phyloP scores from a whole-genome alignment of 2,329 filamentous ascomycete genomes.

The Colletotrichum sp. region DNA sequence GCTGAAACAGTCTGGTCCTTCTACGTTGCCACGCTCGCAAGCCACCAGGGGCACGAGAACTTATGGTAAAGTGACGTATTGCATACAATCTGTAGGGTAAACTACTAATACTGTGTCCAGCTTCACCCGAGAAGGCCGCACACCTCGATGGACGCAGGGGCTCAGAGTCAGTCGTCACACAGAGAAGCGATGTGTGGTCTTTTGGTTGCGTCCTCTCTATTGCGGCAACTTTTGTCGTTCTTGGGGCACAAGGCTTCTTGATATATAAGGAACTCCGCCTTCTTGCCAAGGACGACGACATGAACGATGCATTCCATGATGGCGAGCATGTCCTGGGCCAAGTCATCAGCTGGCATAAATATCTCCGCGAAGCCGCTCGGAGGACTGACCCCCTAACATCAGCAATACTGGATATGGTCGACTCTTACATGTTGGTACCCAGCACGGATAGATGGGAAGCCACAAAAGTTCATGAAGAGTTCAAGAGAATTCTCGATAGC shows the following conservation, averaged over 20 bases:
- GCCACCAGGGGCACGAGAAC: conserved; percentile 34
- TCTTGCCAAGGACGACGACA: background rate
- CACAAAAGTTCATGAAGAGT: background rate
- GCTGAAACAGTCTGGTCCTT: background rate
- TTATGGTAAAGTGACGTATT: no score
- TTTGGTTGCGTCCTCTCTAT: conserved; percentile 42
- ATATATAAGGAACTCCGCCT: background rate
- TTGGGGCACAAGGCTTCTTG: conserved; percentile 25
- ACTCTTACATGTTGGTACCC: conserved; percentile 25
- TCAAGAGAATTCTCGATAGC: background rate
- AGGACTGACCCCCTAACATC: conserved; percentile 25
- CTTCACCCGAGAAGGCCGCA: background rate
- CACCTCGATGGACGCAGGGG: background rate
- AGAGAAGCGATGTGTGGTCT: conserved; percentile 44
- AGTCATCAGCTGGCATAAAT: background rate
- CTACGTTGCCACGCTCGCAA: background rate
- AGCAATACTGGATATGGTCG: conserved; percentile 28
- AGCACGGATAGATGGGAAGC: background rate
- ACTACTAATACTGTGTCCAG: no score
- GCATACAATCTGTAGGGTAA: no score
- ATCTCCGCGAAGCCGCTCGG: background rate
- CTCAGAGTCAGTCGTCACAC: conserved; percentile 22
- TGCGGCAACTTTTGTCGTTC: conserved; percentile 39
- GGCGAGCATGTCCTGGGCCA: background rate
- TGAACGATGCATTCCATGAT: background rate